Evolutionary conservation across 1,284 basidiomycete species (phyloP).

Genomic region (Ustilago sp.): DNA sequence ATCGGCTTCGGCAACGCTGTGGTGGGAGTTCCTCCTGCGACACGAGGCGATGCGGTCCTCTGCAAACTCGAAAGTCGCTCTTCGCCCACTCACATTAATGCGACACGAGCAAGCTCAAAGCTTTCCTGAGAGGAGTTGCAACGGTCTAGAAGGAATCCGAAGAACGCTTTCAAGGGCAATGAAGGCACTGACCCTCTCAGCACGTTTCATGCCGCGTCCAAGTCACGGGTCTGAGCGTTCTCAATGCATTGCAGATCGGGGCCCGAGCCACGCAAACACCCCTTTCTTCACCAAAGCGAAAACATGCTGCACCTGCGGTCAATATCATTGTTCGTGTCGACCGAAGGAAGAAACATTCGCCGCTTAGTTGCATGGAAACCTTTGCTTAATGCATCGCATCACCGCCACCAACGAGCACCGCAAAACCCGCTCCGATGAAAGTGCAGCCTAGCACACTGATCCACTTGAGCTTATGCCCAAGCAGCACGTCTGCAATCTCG

Average conservation of each 20-base stretch:
- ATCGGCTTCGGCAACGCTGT: not conserved
- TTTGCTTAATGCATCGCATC: constrained; percentile 29
- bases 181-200: not conserved
- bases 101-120: not conserved
- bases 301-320: not conserved
- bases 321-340: not conserved
- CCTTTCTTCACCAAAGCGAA: constrained; percentile 2
- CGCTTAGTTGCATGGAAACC: not conserved
- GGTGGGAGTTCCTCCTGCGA: constrained; percentile 7
- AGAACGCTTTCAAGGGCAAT: not conserved
- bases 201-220: not conserved
- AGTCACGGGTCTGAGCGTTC: not conserved
- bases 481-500: constrained; percentile 57
- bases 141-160: not conserved
- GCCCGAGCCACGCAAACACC: constrained; percentile 1
- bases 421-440: constrained; percentile 62
- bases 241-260: constrained; percentile 8
- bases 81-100: not conserved
- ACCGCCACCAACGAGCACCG: constrained; percentile 54
- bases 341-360: not conserved
- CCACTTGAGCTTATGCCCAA: constrained; percentile 59
- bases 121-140: not conserved
- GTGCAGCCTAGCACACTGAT: constrained; percentile 59
- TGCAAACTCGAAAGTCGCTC: constrained; percentile 2
- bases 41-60: constrained; percentile 17